Base-by-base conservation (phyloP, 2,329 filamentous ascomycete genomes). In the Fusarium multiceps region DNA sequence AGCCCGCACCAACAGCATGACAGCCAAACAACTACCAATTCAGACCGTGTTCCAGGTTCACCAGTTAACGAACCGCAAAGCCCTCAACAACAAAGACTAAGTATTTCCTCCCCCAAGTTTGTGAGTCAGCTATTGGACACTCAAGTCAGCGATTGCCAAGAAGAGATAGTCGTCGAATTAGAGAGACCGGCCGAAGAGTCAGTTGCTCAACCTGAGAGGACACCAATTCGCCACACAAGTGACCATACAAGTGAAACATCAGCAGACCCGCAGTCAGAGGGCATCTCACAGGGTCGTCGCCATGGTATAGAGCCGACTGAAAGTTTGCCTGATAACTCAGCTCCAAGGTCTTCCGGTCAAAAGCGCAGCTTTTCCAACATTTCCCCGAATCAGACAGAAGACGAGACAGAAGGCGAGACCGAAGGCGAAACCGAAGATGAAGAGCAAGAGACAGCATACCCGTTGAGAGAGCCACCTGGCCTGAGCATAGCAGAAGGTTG, bases 351-450 rank as follows among this genome's bases (percentile, higher is more conserved):
- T 45, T 49, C 32, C 9, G 14, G n/a, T 3, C 47, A 50, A 16
- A 79, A 78, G 48, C 71, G 76, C 34, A 48, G 48, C 5, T 71
- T 72, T 28, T 56, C 67, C 4, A 51, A 74, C 2, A 64, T 65
- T 45, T 41, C 51, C 5, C 49, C 28, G 23, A 48, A 28, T 4
- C 58, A 37, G 2, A 42, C 56, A 11, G 54, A 42, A 7, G 32
- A 28, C 4, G 59, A 37, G 2, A 42, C 56, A 11, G 54, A 42
- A 7, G 32, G 16, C 12, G 28, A 30, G 28, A 30, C 28, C 7
- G 30, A 32, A 32, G 32, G 32, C 1, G 59, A 37, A 2, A 42
- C 56, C 8, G 54, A 43, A 4, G 30, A 21, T 3, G 13, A 25
- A 20, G 14, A 16, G 10, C 23, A 25, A 13, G 45, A 55, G 6